Conservation (phyloP, 2,329 filamentous ascomycete genomes). For the Dissoconium aciculare region DNA sequence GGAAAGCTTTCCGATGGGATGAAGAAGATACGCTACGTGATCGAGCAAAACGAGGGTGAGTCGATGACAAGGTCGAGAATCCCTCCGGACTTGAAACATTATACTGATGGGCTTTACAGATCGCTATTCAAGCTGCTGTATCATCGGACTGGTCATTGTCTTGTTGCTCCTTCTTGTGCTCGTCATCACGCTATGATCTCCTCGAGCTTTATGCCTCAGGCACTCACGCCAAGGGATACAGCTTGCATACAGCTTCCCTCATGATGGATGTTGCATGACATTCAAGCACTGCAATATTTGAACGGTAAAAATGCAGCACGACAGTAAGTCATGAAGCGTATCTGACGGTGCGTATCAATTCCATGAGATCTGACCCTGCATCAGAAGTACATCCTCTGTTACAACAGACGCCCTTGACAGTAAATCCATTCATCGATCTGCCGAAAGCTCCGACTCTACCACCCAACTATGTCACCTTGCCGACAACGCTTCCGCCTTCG, state of each 20-base stretch:
- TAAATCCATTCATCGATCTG: slow-evolving; percentile 85
- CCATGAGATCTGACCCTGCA: neutral
- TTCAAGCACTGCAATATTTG: no score
- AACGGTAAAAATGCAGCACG: slow-evolving; percentile 23
- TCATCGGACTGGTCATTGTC: slow-evolving; percentile 73
- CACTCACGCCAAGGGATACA: neutral
- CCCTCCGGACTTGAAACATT: slow-evolving; percentile 5
- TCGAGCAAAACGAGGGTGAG: slow-evolving; percentile 78
- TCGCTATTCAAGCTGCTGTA: slow-evolving; percentile 73
- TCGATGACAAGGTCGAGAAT: slow-evolving; percentile 24
- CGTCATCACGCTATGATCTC: slow-evolving; percentile 46
- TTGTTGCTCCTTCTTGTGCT: slow-evolving; percentile 75
- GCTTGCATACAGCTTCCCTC: neutral
- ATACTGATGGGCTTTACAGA: slow-evolving; percentile 30
- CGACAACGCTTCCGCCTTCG: slow-evolving; percentile 68
- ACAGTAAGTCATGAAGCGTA: slow-evolving; percentile 14
- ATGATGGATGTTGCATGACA: slow-evolving; percentile 8
- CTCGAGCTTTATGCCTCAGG: slow-evolving; percentile 1
- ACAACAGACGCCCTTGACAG: slow-evolving; percentile 80
- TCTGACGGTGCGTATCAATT: neutral
- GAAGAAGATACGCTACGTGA: slow-evolving; percentile 70
- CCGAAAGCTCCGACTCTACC: slow-evolving; percentile 81
- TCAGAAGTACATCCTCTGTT: slow-evolving; percentile 63
- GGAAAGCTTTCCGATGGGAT: slow-evolving; percentile 74
- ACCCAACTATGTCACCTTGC: slow-evolving; percentile 86